Conservation (phyloP, 495 filamentous ascomycete species). For the Podospora appendiculata region DNA sequence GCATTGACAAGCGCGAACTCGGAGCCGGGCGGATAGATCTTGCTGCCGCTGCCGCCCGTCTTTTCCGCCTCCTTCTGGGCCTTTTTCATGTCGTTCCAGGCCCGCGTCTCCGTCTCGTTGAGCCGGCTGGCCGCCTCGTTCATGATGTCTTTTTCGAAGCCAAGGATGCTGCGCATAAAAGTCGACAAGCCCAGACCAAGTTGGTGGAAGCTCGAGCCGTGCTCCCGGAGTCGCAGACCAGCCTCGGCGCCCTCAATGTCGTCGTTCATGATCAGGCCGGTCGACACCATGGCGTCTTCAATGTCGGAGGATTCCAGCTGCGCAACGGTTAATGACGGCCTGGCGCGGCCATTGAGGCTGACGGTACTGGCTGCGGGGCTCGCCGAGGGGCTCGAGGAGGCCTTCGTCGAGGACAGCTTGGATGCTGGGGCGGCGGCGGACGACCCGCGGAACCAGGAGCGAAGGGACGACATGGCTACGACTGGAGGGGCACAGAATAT, state of each 20-base stretch:
- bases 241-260: slow-evolving; percentile 83
- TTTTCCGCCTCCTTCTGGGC: slow-evolving; percentile 50
- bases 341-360: slow-evolving; percentile 15
- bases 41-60: slow-evolving; percentile 10
- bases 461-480: background rate
- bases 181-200: slow-evolving; percentile 73
- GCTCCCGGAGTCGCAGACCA: slow-evolving; percentile 58
- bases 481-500: background rate
- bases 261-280: slow-evolving; percentile 76
- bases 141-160: slow-evolving; percentile 95
- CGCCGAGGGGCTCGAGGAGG: slow-evolving; percentile 6
- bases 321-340: slow-evolving; percentile 12
- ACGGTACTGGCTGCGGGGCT: slow-evolving; percentile 19
- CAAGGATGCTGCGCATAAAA: slow-evolving; percentile 80
- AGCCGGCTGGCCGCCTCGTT: slow-evolving; percentile 69
- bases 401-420: no score
- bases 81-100: slow-evolving; percentile 70
- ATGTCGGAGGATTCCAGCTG: slow-evolving; percentile 31
- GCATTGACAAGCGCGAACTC: slow-evolving; percentile 73
- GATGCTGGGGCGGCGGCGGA: background rate
- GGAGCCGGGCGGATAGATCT: slow-evolving; percentile 69
- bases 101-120: slow-evolving; percentile 67
- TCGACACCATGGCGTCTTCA: slow-evolving; percentile 38
- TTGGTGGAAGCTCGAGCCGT: slow-evolving; percentile 86
- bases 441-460: background rate